phyloP scores from a whole-genome alignment of 345 rosid genomes.

The Gossypium mustelinum region DNA sequence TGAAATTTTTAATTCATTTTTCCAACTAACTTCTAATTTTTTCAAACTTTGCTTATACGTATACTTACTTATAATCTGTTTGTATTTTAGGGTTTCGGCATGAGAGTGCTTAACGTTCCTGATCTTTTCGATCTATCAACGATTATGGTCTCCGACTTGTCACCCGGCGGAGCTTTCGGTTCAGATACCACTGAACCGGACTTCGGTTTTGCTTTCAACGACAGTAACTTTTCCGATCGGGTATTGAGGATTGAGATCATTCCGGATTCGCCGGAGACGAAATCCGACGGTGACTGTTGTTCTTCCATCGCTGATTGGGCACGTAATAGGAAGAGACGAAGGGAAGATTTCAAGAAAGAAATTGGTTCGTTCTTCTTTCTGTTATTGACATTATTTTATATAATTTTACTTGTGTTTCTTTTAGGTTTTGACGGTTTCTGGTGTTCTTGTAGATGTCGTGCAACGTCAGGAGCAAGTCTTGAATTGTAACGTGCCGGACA shows the following conservation, averaged over 20 bases:
- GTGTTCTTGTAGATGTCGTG: constrained; percentile 7
- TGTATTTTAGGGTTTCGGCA: constrained; percentile 7
- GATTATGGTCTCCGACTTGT: constrained; percentile 43
- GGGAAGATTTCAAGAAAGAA: constrained; percentile 58
- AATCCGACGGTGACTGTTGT: constrained; percentile 41
- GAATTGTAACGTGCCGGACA: constrained; percentile 46
- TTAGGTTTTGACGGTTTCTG: neutral
- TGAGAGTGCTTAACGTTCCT: constrained; percentile 10
- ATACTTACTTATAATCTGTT: neutral
- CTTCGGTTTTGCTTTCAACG: constrained; percentile 77
- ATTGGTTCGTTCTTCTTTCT: constrained; percentile 16
- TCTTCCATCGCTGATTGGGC: constrained; percentile 62
- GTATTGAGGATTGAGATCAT: constrained; percentile 63
- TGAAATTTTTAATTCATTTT: neutral
- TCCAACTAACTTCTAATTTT: neutral
- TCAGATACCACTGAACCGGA: constrained; percentile 36
- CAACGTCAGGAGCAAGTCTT: constrained; percentile 50
- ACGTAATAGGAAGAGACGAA: constrained; percentile 60
- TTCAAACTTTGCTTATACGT: neutral
- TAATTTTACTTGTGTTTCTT: neutral
- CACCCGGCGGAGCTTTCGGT: constrained; percentile 21
- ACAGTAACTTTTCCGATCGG: constrained; percentile 73
- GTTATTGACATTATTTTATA: neutral
- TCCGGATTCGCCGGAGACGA: constrained; percentile 36
- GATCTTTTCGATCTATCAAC: constrained; percentile 39